A percentile compares a stretch with the other conserved stretches of the same genome.
Conservation (phyloP, 164 flowering plant species). For the Nymphaea colorata region DNA sequence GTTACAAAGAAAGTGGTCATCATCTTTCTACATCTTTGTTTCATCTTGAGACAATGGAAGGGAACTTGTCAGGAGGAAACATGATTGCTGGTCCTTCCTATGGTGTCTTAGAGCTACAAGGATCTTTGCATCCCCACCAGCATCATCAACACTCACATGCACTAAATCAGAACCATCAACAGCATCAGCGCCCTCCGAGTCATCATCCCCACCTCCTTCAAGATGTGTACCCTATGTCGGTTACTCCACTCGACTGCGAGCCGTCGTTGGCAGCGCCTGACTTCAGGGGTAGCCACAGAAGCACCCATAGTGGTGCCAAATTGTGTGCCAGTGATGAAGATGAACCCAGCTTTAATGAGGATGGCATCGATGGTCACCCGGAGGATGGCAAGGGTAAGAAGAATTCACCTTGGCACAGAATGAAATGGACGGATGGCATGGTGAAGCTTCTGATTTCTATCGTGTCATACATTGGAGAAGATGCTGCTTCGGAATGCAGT, state of each 20-base stretch:
- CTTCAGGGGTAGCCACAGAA: background rate
- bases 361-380: conserved; percentile 16
- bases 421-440: conserved; percentile 15
- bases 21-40: background rate
- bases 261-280: background rate
- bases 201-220: conserved; percentile 9
- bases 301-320: conserved; percentile 2
- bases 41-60: conserved; percentile 7
- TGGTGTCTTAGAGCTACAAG: conserved; percentile 10
- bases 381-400: conserved; percentile 12
- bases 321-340: conserved; percentile 12
- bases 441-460: conserved; percentile 9
- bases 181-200: conserved; percentile 2
- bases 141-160: background rate
- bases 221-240: conserved; percentile 9
- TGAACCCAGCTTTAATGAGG: conserved; percentile 13
- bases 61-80: conserved; percentile 9
- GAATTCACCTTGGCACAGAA: conserved; percentile 13
- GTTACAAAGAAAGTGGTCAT: background rate
- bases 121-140: conserved; percentile 10
- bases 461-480: conserved; percentile 11
- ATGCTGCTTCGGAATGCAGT: conserved; percentile 8
- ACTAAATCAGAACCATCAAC: background rate
- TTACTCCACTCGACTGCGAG: conserved; percentile 2
- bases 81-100: conserved; percentile 7